A percentile compares a stretch with the other conserved stretches of the same genome.
phyloP scores from a whole-genome alignment of 148 eudicot species.

The Rhododendron simsii region DNA sequence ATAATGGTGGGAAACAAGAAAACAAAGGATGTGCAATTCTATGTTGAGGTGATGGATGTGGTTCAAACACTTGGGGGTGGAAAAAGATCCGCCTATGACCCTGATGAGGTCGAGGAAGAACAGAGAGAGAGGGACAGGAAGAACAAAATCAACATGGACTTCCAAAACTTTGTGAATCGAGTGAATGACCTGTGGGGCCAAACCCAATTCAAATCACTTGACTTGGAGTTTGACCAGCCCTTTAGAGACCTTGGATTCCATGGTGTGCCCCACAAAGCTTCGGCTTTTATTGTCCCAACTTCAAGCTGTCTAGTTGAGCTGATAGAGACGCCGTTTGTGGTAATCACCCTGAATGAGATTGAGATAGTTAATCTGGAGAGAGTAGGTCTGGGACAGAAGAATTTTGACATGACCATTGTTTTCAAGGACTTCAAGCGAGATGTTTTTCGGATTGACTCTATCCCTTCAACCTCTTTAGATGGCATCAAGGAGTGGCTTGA shows the following conservation, averaged over 20 bases:
- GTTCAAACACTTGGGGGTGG: conserved; percentile 72
- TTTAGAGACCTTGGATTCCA: conserved; percentile 75
- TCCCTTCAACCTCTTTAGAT: conserved; percentile 62
- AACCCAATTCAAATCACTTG: conserved; percentile 54
- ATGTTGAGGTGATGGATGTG: conserved; percentile 69
- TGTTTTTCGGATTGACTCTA: conserved; percentile 60
- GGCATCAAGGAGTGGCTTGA: conserved; percentile 78
- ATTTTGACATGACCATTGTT: conserved; percentile 61
- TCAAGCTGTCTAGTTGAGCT: conserved; percentile 68
- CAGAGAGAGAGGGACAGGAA: conserved; percentile 67
- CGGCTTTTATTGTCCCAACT: conserved; percentile 66
- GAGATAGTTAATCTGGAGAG: conserved; percentile 69
- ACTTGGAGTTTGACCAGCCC: conserved; percentile 68
- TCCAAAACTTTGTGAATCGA: conserved; percentile 57
- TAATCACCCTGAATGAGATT: conserved; percentile 51
- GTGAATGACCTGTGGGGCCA: conserved; percentile 69
- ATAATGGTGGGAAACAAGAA: conserved; percentile 72
- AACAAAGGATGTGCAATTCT: conserved; percentile 72
- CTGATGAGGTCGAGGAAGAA: conserved; percentile 73
- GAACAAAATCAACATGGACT: conserved; percentile 67
- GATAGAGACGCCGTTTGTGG: conserved; percentile 59
- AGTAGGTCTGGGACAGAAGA: conserved; percentile 71
- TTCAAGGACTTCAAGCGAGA: conserved; percentile 71
- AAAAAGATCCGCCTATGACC: conserved; percentile 71
- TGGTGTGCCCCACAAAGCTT: conserved; percentile 62